Percentiles rank a stretch among this genome's conserved stretches.
phyloP scores from a whole-genome alignment of 345 rosid species.

The Syzygium oleosum region DNA sequence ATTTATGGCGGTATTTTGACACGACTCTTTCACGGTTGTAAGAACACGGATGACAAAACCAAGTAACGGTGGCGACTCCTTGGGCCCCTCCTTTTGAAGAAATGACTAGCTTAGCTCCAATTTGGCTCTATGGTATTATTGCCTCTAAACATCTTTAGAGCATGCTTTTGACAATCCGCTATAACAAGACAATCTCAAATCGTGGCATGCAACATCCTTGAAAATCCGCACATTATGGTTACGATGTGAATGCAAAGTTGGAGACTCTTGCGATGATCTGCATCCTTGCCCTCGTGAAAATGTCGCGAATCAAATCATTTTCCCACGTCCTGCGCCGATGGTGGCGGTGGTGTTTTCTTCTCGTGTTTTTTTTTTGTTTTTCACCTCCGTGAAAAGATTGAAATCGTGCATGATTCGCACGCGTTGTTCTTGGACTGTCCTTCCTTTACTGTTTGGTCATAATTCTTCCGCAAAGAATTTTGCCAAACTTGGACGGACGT shows the following conservation, averaged over 20 bases:
- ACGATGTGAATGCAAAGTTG: background rate
- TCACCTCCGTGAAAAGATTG: background rate
- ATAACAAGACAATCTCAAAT: too few relatives aligned
- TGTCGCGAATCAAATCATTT: too few relatives aligned
- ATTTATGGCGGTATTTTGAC: fast-evolving
- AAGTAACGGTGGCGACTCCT: background rate
- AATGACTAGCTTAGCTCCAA: background rate
- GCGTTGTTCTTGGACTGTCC: background rate
- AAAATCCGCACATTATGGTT: background rate
- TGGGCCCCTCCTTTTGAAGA: background rate
- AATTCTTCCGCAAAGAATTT: background rate
- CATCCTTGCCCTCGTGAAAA: too few relatives aligned
- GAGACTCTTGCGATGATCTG: background rate
- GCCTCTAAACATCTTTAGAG: background rate
- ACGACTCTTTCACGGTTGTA: fast-evolving
- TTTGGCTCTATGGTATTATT: background rate
- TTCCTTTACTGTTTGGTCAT: background rate
- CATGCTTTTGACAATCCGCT: too few relatives aligned
- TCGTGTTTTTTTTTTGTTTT: too few relatives aligned
- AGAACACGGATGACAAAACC: background rate
- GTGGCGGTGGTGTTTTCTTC: too few relatives aligned
- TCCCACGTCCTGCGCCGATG: too few relatives aligned
- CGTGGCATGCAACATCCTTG: background rate
- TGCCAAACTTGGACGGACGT: background rate
- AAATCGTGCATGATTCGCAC: background rate